Conservation (phyloP, 805 yeast genomes). For the Grigorovia humatica region DNA sequence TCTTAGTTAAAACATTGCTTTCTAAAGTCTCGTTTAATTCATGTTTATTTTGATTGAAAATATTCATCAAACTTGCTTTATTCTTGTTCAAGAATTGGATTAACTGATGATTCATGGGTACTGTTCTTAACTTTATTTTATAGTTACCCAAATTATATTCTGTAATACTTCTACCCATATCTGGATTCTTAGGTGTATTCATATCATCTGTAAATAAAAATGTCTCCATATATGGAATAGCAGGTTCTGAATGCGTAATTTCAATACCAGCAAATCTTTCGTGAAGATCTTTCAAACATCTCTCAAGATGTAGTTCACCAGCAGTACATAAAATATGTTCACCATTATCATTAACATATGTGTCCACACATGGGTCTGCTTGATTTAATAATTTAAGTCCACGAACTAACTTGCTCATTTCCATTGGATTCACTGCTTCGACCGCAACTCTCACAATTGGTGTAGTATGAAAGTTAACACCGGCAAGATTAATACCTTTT, state of each 20-base stretch:
- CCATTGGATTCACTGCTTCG: constrained; percentile 85
- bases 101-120: constrained; percentile 46
- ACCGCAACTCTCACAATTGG: constrained; percentile 92
- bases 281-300: constrained; percentile 82
- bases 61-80: constrained; percentile 34
- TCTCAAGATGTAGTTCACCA: constrained; percentile 90
- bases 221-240: constrained; percentile 89
- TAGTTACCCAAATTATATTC: constrained; percentile 44
- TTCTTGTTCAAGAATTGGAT: constrained; percentile 40
- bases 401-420: constrained; percentile 60
- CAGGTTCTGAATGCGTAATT: constrained; percentile 78
- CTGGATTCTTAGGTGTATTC: constrained; percentile 38
- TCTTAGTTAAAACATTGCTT: constrained; percentile 3
- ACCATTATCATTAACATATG: constrained; percentile 78
- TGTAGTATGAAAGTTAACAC: constrained; percentile 61
- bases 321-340: constrained; percentile 92
- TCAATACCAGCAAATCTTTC: constrained; percentile 91
- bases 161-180: constrained; percentile 40
- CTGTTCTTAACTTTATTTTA: constrained; percentile 32
- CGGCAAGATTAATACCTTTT: constrained; percentile 67
- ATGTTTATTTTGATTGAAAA: constrained; percentile 8
- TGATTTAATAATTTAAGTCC: constrained; percentile 73
- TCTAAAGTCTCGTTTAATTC: constrained; percentile 2
- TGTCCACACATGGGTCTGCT: constrained; percentile 92
- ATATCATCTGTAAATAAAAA: constrained; percentile 43